Percentiles rank a stretch among this genome's conserved stretches.
phyloP scores from a whole-genome alignment of 1,284 basidiomycete species.

The Gomphus bonarii region DNA sequence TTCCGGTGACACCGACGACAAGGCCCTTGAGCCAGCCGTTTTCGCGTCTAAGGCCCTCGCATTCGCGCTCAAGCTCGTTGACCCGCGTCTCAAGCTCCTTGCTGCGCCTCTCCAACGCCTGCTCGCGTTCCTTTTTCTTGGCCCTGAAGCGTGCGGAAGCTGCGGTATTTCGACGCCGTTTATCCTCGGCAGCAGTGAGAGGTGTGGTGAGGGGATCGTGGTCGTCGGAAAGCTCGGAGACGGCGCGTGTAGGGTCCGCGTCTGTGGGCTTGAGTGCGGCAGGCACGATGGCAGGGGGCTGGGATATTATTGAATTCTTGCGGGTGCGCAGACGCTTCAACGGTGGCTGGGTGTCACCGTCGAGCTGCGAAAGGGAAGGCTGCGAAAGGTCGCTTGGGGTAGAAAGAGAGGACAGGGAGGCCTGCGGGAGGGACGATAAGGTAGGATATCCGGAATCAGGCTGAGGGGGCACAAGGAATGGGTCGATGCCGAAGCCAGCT shows the following conservation, averaged over 20 bases:
- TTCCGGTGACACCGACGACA: conserved; percentile 71
- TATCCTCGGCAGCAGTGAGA: conserved; percentile 66
- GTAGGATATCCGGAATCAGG: conserved; percentile 19
- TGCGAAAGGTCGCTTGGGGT: conserved; percentile 18
- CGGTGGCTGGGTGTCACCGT: conserved; percentile 21
- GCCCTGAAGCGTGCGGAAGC: conserved; percentile 95
- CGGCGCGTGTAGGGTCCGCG: conserved; percentile 2
- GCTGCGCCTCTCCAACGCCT: conserved; percentile 79
- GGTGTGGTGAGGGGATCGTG: conserved; percentile 18
- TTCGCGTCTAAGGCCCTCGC: conserved; percentile 83
- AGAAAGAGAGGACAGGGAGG: conserved; percentile 47
- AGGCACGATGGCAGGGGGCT: conserved; percentile 18
- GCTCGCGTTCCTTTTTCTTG: conserved; percentile 99
- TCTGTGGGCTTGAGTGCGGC: conserved; percentile 13
- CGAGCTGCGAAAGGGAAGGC: conserved; percentile 19
- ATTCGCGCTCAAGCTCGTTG: conserved; percentile 79
- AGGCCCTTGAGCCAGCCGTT: conserved; percentile 93
- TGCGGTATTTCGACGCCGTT: conserved; percentile 90
- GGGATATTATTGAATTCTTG: conserved; percentile 29
- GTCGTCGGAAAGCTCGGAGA: conserved; percentile 11
- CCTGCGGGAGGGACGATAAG: conserved; percentile 38
- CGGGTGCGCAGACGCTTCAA: conserved; percentile 48
- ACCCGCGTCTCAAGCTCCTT: conserved; percentile 87
- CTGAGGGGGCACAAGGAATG: conserved; percentile 30
- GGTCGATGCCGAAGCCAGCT: conserved; percentile 52